Evolutionary conservation across 352 stramenopile genomes (phyloP), one percentile per base, ranked within the genome.

Genomic region (Phytophthora pinifolia): DNA sequence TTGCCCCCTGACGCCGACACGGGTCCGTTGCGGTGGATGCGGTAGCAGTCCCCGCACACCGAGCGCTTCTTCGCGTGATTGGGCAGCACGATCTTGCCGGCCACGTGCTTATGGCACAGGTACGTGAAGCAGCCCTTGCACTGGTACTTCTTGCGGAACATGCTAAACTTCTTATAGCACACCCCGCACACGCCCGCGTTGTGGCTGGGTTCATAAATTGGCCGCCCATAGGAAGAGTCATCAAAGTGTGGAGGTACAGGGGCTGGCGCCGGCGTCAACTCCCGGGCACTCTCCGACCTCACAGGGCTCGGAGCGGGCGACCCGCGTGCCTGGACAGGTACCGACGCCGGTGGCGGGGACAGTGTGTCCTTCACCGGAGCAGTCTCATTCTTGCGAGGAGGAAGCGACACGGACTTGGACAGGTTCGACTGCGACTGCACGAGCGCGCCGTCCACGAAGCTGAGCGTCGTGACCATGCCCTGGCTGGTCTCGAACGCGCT

Each of bases 61-160:
- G 77, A 87, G 18, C 74, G 72, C 58, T 91, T 90, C 72, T 88
- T 88, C 14, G 55, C 33, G 51, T 84, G 76, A 25, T 71, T 77
- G 0, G 74, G 72, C 25, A 88, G 56, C 52, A 79, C 65, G 25
- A 89, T 67, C 54, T 88, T 89, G 20, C 79, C 79, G 13, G 76
- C 77, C n/a, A 92, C 79, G 64, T 92, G 81, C 62, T 88, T 86
- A 55, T 87, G 85, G 47, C 81, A 94, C 42, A 92, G 63, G 44
- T 77, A 86, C 32, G 79, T 73, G 42, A 80, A 83, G 48, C 83
- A 94, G n/a, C 67, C 72, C 60, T 89, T 89, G 76, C 83, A 94
- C 59, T 89, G 77, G 67, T 94, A 89, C 59, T 90, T 89, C 52
- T 88, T 91, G 58, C 83, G 83, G 59, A 94, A 94, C 70, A 94